A percentile compares a stretch with the other conserved stretches of the same genome.
phyloP scores from a whole-genome alignment of 164 flowering plant species.

The Litsea cubeba region DNA sequence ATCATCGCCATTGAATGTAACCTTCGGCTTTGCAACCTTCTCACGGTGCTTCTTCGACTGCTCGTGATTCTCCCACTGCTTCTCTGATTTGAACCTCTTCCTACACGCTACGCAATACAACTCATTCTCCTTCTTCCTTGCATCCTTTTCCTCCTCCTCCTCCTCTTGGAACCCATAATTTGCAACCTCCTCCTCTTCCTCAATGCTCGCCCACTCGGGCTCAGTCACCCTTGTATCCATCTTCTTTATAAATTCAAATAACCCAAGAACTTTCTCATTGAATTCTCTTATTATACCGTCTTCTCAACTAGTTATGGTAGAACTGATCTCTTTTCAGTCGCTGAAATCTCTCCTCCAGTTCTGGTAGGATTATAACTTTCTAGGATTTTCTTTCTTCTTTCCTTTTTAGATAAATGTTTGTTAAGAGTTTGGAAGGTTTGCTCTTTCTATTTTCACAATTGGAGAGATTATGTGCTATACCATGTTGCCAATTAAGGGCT shows the following conservation, averaged over 20 bases:
- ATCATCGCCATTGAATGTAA: conserved; percentile 20
- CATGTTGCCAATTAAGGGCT: too few relatives aligned
- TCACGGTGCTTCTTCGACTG: conserved; percentile 95
- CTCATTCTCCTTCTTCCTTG: conserved; percentile 37
- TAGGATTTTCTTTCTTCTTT: too few relatives aligned
- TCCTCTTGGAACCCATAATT: conserved; percentile 3
- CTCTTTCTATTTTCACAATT: too few relatives aligned
- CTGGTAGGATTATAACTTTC: too few relatives aligned
- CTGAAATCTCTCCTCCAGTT: too few relatives aligned
- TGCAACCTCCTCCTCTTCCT: conserved; percentile 26
- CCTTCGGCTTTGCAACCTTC: conserved; percentile 66
- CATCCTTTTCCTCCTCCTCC: conserved; percentile 15
- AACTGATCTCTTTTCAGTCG: too few relatives aligned
- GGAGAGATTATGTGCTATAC: too few relatives aligned
- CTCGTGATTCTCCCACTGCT: conserved; percentile 98
- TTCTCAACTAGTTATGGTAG: too few relatives aligned
- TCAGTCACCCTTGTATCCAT: conserved; percentile 90
- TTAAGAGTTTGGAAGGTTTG: too few relatives aligned
- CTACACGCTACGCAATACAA: conserved; percentile 78
- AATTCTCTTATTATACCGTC: conserved; percentile 42
- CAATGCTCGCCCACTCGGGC: conserved; percentile 76
- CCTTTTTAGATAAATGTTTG: too few relatives aligned
- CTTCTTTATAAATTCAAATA: conserved; percentile 90
- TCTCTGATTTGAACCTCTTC: conserved; percentile 93
- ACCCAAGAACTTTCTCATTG: conserved; percentile 75